Percentiles rank a stretch among this genome's conserved stretches.
These are phyloP conservation scores for Kuraishia piskuri DNA, from an alignment of 805 yeast species.

Conservation along the genomic window DNA sequence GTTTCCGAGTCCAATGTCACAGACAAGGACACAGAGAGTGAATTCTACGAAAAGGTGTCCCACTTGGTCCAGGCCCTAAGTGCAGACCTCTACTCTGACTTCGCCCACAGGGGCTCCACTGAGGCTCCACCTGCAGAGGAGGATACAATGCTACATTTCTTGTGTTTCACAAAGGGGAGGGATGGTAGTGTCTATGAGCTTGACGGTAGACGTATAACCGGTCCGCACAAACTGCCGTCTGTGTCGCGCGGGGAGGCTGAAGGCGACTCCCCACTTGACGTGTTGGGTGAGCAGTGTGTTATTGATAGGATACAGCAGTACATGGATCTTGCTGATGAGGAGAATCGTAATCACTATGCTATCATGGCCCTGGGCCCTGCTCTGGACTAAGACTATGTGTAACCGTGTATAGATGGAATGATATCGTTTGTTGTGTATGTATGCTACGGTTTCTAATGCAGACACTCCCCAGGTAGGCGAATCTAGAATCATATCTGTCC, in stretches of 20 bases:
- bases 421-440: background rate
- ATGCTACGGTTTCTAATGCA: background rate
- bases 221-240: slow-evolving; percentile 58
- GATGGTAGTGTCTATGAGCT: slow-evolving; percentile 66
- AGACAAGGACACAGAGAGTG: slow-evolving; percentile 12
- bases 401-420: background rate
- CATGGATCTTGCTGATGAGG: slow-evolving; percentile 53
- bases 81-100: slow-evolving; percentile 25
- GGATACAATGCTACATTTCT: slow-evolving; percentile 60
- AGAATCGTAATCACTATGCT: slow-evolving; percentile 57
- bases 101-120: slow-evolving; percentile 51
- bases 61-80: slow-evolving; percentile 19
- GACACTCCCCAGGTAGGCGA: background rate
- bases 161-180: slow-evolving; percentile 52
- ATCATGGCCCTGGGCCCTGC: slow-evolving; percentile 68
- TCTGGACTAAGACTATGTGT: slow-evolving; percentile 21
- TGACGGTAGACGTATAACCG: slow-evolving; percentile 72
- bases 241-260: slow-evolving; percentile 5
- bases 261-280: slow-evolving; percentile 12
- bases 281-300: slow-evolving; percentile 45
- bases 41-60: slow-evolving; percentile 13
- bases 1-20: slow-evolving; percentile 1
- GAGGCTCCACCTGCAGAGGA: slow-evolving; percentile 54
- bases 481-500: slow-evolving; percentile 47
- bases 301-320: slow-evolving; percentile 54